These are phyloP conservation scores for Penicillium sp. DNA, from an alignment of 2,329 filamentous ascomycete genomes.

Conservation along the genomic window DNA sequence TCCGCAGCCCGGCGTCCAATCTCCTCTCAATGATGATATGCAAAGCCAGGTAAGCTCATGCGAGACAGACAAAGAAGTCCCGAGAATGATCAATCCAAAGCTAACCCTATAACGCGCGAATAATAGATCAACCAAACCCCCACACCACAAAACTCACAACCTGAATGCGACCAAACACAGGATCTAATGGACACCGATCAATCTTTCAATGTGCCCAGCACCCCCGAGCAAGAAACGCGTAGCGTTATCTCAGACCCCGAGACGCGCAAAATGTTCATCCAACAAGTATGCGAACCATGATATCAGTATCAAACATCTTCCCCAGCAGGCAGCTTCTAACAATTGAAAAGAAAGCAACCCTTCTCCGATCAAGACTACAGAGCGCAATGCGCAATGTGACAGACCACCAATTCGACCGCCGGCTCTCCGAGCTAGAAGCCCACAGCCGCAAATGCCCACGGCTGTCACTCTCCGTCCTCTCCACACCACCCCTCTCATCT, in stretches of 20 bases:
- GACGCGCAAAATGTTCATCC: slow-evolving; percentile 39
- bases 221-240: slow-evolving; percentile 11
- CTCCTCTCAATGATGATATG: slow-evolving; percentile 13
- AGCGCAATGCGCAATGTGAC: slow-evolving; percentile 40
- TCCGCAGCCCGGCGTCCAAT: slow-evolving; percentile 9
- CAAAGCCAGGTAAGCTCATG: slow-evolving; percentile 17
- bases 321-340: slow-evolving; percentile 9
- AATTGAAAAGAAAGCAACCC: slow-evolving; percentile 36
- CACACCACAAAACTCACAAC: slow-evolving; percentile 18
- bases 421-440: slow-evolving; percentile 40
- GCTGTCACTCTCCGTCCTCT: slow-evolving; percentile 23
- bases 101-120: slow-evolving; percentile 1
- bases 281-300: slow-evolving; percentile 33
- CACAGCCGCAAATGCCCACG: slow-evolving; percentile 36
- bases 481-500: slow-evolving; percentile 15
- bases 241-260: slow-evolving; percentile 33
- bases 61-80: neutral
- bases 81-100: neutral
- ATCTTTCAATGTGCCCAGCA: slow-evolving; percentile 8
- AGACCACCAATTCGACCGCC: slow-evolving; percentile 38
- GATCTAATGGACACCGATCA: slow-evolving; percentile 10
- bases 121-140: slow-evolving; percentile 14
- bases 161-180: slow-evolving; percentile 14
- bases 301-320: neutral
- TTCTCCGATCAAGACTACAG: slow-evolving; percentile 38